Evolutionary conservation across 257 asterid genomes (phyloP).

Genomic region (Thymus quinquecostatus): DNA sequence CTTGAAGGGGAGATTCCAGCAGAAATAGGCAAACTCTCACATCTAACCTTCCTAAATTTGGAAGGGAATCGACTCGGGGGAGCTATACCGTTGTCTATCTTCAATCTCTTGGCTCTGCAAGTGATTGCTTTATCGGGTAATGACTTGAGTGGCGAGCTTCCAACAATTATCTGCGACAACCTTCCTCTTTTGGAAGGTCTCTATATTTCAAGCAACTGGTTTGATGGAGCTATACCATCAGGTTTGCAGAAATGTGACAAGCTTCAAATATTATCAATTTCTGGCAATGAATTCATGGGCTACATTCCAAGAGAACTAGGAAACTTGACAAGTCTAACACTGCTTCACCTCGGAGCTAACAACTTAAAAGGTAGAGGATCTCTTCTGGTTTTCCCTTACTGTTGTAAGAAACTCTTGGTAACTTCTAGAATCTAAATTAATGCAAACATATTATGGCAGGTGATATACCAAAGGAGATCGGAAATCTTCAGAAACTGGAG

Average conservation of each 20-base stretch:
- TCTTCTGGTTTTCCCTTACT: no score
- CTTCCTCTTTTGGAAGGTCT: conserved; percentile 16
- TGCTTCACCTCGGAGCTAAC: conserved; percentile 37
- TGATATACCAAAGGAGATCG: conserved; percentile 38
- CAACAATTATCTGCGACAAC: no score
- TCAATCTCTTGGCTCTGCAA: no score
- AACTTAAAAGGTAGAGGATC: conserved; percentile 36
- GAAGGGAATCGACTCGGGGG: no score
- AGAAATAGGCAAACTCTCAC: no score
- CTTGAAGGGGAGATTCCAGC: no score
- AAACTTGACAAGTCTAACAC: conserved; percentile 34
- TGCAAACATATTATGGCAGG: conserved; percentile 26
- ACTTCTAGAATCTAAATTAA: neutral
- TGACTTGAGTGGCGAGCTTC: no score
- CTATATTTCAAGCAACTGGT: conserved; percentile 11
- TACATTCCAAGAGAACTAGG: conserved; percentile 41
- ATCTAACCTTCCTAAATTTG: no score
- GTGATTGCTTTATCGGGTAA: no score
- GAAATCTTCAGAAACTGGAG: conserved; percentile 37
- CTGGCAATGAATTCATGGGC: conserved; percentile 41
- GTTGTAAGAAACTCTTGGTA: neutral
- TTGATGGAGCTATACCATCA: conserved; percentile 38
- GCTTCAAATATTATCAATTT: conserved; percentile 31
- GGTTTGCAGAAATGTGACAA: conserved; percentile 29
- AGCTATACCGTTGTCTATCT: no score